Conservation (phyloP, 2,329 filamentous ascomycete species). For the Phaeosphaeria sp. region DNA sequence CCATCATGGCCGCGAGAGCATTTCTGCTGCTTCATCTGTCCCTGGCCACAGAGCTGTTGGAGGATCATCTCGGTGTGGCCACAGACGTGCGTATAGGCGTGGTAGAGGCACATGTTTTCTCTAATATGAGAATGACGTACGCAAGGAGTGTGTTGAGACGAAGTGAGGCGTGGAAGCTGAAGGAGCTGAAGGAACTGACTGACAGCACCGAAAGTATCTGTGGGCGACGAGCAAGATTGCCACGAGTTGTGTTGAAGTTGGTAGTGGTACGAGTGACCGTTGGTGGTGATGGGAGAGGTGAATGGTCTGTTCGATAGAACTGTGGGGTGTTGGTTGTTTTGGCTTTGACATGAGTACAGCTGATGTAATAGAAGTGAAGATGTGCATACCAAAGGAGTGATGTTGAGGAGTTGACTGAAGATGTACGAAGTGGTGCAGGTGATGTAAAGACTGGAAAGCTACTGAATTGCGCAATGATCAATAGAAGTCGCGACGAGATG, state of each 20-base stretch:
- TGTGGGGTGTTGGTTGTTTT: too few species aligned
- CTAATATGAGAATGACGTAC: too few species aligned
- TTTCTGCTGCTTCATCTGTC: slow-evolving; percentile 41
- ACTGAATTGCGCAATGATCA: background rate
- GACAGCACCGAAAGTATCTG: too few species aligned
- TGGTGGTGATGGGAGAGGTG: background rate
- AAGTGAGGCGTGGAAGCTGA: background rate
- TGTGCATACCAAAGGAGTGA: background rate
- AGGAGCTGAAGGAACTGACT: background rate
- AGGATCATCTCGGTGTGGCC: slow-evolving; percentile 52
- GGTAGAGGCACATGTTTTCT: slow-evolving; percentile 55
- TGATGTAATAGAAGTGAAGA: background rate
- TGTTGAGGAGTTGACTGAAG: background rate
- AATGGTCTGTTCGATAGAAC: too few species aligned
- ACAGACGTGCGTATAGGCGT: slow-evolving; percentile 55
- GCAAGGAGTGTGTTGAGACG: background rate
- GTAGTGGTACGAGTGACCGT: background rate
- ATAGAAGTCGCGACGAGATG: background rate
- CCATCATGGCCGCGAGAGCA: slow-evolving; percentile 40
- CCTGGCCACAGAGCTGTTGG: slow-evolving; percentile 35
- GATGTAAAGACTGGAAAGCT: background rate
- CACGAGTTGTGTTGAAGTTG: background rate
- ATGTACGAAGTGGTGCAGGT: background rate
- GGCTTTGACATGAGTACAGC: too few species aligned
- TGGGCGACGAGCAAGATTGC: too few species aligned